phyloP scores from a whole-genome alignment of 768 basidiomycete species.

The Amanita exitialis region DNA sequence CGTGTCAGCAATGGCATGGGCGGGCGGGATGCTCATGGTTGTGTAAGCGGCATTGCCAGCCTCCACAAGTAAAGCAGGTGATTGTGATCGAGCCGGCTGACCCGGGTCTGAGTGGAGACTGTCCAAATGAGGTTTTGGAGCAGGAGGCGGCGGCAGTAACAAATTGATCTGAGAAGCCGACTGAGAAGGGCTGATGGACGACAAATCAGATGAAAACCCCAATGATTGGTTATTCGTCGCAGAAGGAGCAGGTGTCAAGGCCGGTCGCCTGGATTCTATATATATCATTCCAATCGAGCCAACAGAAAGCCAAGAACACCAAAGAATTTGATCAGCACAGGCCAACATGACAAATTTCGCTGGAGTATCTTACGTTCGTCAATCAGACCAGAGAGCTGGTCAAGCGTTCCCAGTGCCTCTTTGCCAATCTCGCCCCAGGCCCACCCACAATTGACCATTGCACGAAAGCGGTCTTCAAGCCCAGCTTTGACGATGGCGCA shows the following conservation, averaged over 20 bases:
- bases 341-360: neutral
- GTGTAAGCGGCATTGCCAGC: constrained; percentile 7
- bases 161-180: constrained; percentile 54
- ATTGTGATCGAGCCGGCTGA: constrained; percentile 2
- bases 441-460: constrained; percentile 61
- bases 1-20: constrained; percentile 37
- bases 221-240: constrained; percentile 10
- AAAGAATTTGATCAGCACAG: constrained; percentile 2
- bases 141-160: constrained; percentile 5
- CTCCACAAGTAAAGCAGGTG: neutral
- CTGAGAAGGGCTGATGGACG: constrained; percentile 69
- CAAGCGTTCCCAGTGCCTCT: constrained; percentile 38
- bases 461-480: constrained; percentile 49
- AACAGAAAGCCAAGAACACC: neutral
- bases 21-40: constrained; percentile 31
- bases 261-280: neutral
- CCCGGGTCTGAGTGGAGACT: neutral
- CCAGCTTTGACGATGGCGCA: constrained; percentile 51
- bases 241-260: neutral
- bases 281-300: neutral
- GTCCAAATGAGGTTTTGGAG: neutral
- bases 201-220: constrained; percentile 37
- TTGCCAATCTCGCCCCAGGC: constrained; percentile 60
- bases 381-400: constrained; percentile 14
- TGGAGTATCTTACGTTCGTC: constrained; percentile 1